Evolutionary conservation across 352 stramenopile species (phyloP).

Genomic region (Phytopythium sindhum): DNA sequence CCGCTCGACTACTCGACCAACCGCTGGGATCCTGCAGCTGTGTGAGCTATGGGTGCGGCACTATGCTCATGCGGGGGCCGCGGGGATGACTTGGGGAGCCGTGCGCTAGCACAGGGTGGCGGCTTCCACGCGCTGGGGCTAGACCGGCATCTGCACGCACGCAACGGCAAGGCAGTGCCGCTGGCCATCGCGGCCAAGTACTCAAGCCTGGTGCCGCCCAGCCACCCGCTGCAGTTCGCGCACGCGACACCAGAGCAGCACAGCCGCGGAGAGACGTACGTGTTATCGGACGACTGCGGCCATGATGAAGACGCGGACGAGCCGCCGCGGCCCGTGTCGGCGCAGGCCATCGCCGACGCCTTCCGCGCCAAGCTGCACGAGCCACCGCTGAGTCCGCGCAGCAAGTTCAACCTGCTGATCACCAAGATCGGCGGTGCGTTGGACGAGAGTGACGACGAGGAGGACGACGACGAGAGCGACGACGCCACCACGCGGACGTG

Average conservation of each 20-base stretch:
- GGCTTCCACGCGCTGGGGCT: slow-evolving; percentile 29
- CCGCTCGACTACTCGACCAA: neutral
- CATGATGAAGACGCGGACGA: slow-evolving; percentile 19
- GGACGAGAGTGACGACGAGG: slow-evolving; percentile 5
- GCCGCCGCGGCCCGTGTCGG: slow-evolving; percentile 24
- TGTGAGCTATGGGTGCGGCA: slow-evolving; percentile 35
- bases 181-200: slow-evolving; percentile 29
- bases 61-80: slow-evolving; percentile 46
- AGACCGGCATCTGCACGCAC: slow-evolving; percentile 33
- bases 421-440: neutral
- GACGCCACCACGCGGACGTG: neutral
- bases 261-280: slow-evolving; percentile 55
- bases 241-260: slow-evolving; percentile 7
- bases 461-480: neutral
- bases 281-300: slow-evolving; percentile 43
- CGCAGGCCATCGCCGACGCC: slow-evolving; percentile 55
- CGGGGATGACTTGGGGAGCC: slow-evolving; percentile 27
- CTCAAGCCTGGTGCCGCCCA: slow-evolving; percentile 9
- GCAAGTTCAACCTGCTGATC: slow-evolving; percentile 62
- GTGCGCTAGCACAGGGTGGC: slow-evolving; percentile 4
- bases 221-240: slow-evolving; percentile 9
- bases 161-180: slow-evolving; percentile 19
- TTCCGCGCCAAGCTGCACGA: slow-evolving; percentile 70
- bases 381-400: slow-evolving; percentile 60
- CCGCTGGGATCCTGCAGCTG: neutral